Conservation (phyloP, 352 stramenopile genomes). For the Thraustotheca clavata region DNA sequence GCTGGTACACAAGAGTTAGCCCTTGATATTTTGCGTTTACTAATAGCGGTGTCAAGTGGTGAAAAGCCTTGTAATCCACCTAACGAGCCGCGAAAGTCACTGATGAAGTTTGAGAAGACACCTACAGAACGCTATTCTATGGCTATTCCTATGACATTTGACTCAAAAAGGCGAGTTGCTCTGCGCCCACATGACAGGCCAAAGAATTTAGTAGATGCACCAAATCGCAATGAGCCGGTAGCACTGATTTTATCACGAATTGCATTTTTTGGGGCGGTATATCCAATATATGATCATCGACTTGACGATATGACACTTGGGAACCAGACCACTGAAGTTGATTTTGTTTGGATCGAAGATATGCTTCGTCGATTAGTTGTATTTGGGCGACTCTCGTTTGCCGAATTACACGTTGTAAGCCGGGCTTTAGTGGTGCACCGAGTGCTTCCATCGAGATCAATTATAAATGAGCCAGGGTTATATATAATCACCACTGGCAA, state of each 20-base stretch:
- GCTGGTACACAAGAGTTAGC: neutral
- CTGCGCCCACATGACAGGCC: neutral
- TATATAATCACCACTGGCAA: conserved; percentile 15
- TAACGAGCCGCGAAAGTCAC: neutral
- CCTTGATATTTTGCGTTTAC: neutral
- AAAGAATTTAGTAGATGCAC: neutral
- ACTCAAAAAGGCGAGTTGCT: neutral
- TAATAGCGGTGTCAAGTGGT: neutral
- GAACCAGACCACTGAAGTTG: neutral
- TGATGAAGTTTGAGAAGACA: neutral
- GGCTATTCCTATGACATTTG: neutral
- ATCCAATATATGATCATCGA: conserved; percentile 1
- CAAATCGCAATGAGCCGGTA: neutral
- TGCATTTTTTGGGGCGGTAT: neutral
- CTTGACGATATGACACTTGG: conserved; percentile 12
- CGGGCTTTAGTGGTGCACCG: neutral
- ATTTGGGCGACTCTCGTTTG: neutral
- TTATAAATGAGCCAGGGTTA: conserved; percentile 4
- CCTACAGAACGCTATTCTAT: neutral
- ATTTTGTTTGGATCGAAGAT: conserved; percentile 15
- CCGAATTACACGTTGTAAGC: conserved; percentile 11
- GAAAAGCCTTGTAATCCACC: neutral
- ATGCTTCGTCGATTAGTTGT: conserved; percentile 11
- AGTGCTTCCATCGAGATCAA: neutral
- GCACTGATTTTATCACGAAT: conserved; percentile 2